A percentile compares a stretch with the other conserved stretches of the same genome.
Evolutionary conservation across 495 filamentous ascomycete species (phyloP).

Genomic region (Platismatia glauca): DNA sequence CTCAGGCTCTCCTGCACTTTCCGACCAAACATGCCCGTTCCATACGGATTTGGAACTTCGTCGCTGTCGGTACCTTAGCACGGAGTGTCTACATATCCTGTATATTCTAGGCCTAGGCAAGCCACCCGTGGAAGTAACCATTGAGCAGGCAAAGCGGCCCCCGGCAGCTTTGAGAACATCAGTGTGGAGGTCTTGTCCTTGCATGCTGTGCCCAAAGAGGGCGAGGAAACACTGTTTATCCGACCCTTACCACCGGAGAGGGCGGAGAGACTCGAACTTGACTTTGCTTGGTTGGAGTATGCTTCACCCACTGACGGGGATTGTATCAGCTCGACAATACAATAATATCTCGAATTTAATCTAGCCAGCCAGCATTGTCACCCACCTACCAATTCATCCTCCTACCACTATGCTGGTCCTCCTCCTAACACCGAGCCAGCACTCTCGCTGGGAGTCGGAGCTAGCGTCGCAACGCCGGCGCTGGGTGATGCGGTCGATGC

Average conservation of each 20-base stretch:
- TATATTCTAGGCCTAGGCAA: not conserved
- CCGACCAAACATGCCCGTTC: not conserved
- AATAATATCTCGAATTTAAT: too few relatives aligned
- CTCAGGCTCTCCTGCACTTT: not conserved
- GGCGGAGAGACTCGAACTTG: slow-evolving; percentile 23
- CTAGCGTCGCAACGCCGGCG: too few relatives aligned
- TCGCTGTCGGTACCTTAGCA: slow-evolving; percentile 25
- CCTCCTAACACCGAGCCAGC: too few relatives aligned
- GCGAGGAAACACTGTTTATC: slow-evolving; percentile 26
- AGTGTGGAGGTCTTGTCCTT: slow-evolving; percentile 30
- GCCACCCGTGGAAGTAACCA: not conserved
- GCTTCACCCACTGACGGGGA: too few relatives aligned
- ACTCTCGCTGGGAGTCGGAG: too few relatives aligned
- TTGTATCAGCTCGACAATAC: too few relatives aligned
- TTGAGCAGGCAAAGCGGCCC: slow-evolving; percentile 25
- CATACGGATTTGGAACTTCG: slow-evolving; percentile 28
- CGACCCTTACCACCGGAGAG: slow-evolving; percentile 19
- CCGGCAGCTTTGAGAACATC: slow-evolving; percentile 28
- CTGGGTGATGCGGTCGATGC: too few relatives aligned
- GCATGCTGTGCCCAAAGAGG: slow-evolving; percentile 33
- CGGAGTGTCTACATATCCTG: slow-evolving; percentile 30
- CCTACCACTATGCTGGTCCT: too few relatives aligned
- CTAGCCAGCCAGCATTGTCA: too few relatives aligned
- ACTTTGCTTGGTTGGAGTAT: too few relatives aligned
- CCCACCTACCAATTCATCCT: too few relatives aligned